Base-by-base conservation (phyloP, 768 basidiomycete species). In the Termitomyces sp. region DNA sequence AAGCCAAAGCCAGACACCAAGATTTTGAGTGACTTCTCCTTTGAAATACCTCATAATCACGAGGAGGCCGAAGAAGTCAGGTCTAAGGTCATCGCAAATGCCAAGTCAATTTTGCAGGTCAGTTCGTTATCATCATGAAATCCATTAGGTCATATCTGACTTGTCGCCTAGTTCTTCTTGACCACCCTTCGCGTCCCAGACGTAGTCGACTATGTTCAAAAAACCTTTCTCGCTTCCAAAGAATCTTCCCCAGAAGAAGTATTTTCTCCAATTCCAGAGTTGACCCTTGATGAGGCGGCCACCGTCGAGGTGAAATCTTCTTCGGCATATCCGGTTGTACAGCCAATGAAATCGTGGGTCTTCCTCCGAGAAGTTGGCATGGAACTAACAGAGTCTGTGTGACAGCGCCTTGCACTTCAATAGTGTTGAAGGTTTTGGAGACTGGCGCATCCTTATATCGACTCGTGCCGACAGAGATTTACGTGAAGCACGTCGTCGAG, bases 401-500 rank as follows among this genome's bases (percentile, higher is more conserved):
- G 50, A 35, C 55, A 78, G 74, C 6, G 83, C 82, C 0, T 68
- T 86, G 0, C 79, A 85, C 65, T 85, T 85, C 57, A 80, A 85
- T 25, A 82, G 75, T 41, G 77, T 79, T 0, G 74, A 79, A 9
- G 82, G 81, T 0, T 86, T 88, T 42, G 87, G 88, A 3, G 76
- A 79, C 23, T 89, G 87, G 88, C 71, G 71, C 0, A 80, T 89
- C 48, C 67, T 85, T 17, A 79, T 87, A 5, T 79, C 81, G 7
- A 76, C 73, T 0, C 70, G 76, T 19, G 85, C 83, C 0, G 75
- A 79, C 50, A 68, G 68, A 16, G 75, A 82, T 57, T 65, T 88
- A 3, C 77, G 82, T 5, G 77, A 81, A 38, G 63, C 77, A 14
- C 76, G 75, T 0, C 73, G 74, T 48, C 74, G 73, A 25, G 78